Conservation (phyloP, 2,329 filamentous ascomycete genomes). For the Cercospora canescens region DNA sequence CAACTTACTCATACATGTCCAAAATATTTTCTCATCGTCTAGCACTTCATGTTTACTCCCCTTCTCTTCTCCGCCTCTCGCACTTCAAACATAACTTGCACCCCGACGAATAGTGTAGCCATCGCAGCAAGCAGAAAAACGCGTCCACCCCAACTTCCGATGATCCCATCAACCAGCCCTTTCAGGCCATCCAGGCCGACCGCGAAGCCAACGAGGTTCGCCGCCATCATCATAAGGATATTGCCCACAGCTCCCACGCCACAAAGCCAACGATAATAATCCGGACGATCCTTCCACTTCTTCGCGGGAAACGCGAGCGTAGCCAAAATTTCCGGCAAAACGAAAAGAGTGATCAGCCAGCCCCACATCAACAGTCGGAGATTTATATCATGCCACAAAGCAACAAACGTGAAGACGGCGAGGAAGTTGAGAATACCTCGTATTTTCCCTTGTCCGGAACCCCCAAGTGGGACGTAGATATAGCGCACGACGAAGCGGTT, state of each 20-base stretch:
- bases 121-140: slow-evolving; percentile 73
- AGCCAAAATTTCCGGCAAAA: slow-evolving; percentile 81
- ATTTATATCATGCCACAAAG: slow-evolving; percentile 96
- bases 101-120: slow-evolving; percentile 74
- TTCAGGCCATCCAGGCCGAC: slow-evolving; percentile 85
- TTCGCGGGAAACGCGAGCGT: slow-evolving; percentile 69
- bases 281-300: slow-evolving; percentile 69
- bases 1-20: not conserved
- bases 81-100: slow-evolving; percentile 96
- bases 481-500: slow-evolving; percentile 95
- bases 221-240: slow-evolving; percentile 91
- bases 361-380: slow-evolving; percentile 90
- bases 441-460: slow-evolving; percentile 55
- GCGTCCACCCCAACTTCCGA: slow-evolving; percentile 73
- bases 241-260: slow-evolving; percentile 80
- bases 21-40: not conserved
- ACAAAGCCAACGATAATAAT: slow-evolving; percentile 75
- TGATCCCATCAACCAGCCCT: slow-evolving; percentile 71
- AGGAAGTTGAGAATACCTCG: slow-evolving; percentile 73
- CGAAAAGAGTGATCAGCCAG: slow-evolving; percentile 93
- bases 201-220: slow-evolving; percentile 93
- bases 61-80: slow-evolving; percentile 79
- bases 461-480: slow-evolving; percentile 88
- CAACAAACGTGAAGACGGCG: slow-evolving; percentile 92
- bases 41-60: slow-evolving; percentile 84